Base-by-base conservation (phyloP, 1,284 basidiomycete genomes). In the Termitomyces sp. region DNA sequence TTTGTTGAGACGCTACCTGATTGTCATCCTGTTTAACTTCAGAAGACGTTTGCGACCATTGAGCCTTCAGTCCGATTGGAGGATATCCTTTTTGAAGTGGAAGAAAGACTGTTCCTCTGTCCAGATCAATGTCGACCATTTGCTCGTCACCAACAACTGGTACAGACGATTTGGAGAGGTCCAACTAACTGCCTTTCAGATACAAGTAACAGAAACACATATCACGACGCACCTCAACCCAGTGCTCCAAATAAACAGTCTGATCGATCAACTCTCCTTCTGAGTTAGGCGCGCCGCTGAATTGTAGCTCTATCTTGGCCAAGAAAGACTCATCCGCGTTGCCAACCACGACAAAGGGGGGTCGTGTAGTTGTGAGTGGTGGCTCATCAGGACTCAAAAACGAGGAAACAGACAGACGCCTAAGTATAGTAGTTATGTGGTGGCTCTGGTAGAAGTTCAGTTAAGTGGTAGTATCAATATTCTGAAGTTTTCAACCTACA, bases 61-160 rank as follows among this genome's bases (percentile, higher is more conserved):
- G 64, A 3, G 60, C 55, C 48, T 64, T 73, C 5, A 69, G 61
- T 31, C 62, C 63, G 33, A 72, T 62, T 4, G 68, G 62, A 5
- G 55, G 41, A 56, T 70, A 71, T 44, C 62, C 64, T 21, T 61
- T 62, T 38, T 61, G 62, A 3, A 68, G 64, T 2, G 82, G 76
- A 30, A 78, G 71, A 6, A 89, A 67, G 30, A 77, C 67, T 0
- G 81, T 86, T 54, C 74, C 73, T 47, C 80, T 80, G 62, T 89
- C 83, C 12, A 90, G 76, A 59, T 88, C 87, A 19, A 88, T 70
- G 62, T 90, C 88, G 38, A 87, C 68, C 15, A 89, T 72, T 62
- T 90, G 87, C 61, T 88, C 83, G 53, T 86, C 85, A 3, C 88
- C 87, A 2, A 78, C 64, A 4, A 76, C 75, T 5, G 82, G 73